These are phyloP conservation scores for Apophysomyces ossiformis DNA, from an alignment of 371 early-diverging fungal species.

Conservation along the genomic window DNA sequence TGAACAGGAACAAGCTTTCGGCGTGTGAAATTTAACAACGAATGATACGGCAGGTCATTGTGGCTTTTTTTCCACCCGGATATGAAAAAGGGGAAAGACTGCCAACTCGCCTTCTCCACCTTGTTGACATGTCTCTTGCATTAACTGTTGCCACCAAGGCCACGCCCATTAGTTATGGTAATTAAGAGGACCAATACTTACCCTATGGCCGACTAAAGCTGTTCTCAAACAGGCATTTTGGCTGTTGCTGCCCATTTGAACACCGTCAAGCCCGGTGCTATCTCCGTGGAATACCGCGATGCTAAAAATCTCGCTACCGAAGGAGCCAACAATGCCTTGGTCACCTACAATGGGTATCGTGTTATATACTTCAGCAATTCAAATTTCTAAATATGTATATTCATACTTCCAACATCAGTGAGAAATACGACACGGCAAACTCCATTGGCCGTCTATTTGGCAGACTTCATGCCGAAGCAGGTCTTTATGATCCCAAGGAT, in stretches of 20 bases:
- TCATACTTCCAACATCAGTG: conserved; percentile 23
- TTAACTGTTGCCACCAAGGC: conserved; percentile 51
- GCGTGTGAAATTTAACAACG: background rate
- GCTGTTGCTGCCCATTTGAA: conserved; percentile 47
- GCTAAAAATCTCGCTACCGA: conserved; percentile 43
- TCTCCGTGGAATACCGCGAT: conserved; percentile 45
- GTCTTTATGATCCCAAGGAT: conserved; percentile 43
- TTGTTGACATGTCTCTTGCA: conserved; percentile 25
- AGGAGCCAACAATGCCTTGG: conserved; percentile 36
- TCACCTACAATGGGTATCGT: conserved; percentile 45
- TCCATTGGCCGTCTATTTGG: conserved; percentile 48
- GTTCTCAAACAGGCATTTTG: conserved; percentile 30
- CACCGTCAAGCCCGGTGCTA: conserved; percentile 41
- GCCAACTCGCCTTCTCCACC: background rate
- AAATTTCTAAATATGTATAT: background rate
- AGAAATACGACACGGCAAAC: conserved; percentile 48
- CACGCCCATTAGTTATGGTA: conserved; percentile 44
- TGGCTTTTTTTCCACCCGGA: conserved; percentile 1
- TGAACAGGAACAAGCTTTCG: too few relatives aligned
- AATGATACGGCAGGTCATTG: background rate
- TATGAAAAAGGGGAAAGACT: background rate
- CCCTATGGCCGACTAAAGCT: background rate
- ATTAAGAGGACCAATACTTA: background rate
- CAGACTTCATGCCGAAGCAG: conserved; percentile 43
- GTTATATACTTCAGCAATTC: background rate